Percentiles rank a stretch among this genome's conserved stretches.
phyloP scores from a whole-genome alignment of 1,139 yeast species.

The Blastobotrys niveus region DNA sequence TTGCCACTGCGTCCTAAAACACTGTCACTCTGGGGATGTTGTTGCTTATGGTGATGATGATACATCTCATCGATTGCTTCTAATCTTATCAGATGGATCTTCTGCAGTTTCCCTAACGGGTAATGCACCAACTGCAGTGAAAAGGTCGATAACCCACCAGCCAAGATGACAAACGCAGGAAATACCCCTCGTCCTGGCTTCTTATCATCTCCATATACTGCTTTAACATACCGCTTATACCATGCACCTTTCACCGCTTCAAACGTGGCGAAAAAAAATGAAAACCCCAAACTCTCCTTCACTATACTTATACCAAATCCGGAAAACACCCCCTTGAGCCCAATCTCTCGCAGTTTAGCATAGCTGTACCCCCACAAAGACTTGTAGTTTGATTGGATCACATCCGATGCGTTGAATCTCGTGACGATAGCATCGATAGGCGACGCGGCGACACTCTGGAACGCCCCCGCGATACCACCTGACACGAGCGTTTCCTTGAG shows the following conservation, averaged over 20 bases:
- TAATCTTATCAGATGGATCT: constrained; percentile 67
- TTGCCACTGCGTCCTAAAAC: no score
- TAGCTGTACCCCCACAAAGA: constrained; percentile 74
- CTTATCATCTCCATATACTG: constrained; percentile 18
- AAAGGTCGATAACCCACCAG: constrained; percentile 85
- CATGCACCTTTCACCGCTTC: constrained; percentile 59
- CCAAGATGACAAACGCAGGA: constrained; percentile 70
- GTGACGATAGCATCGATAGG: constrained; percentile 90
- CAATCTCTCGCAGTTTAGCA: constrained; percentile 63
- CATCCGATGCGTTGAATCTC: constrained; percentile 69
- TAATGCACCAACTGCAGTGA: constrained; percentile 73
- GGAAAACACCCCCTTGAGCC: constrained; percentile 80
- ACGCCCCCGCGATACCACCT: constrained; percentile 79
- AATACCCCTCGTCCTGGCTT: constrained; percentile 40
- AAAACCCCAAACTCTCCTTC: constrained; percentile 84
- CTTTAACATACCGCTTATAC: constrained; percentile 22
- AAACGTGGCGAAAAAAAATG: constrained; percentile 76
- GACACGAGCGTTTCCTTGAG: constrained; percentile 61
- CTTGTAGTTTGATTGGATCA: constrained; percentile 60
- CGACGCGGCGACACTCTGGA: constrained; percentile 87
- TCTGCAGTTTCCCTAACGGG: constrained; percentile 76
- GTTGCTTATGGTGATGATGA: constrained; percentile 14
- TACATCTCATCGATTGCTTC: constrained; percentile 63
- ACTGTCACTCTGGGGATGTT: no score
- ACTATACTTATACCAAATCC: constrained; percentile 72